Conservation (phyloP, 805 yeast genomes). For the Wickerhamiella galacta region DNA sequence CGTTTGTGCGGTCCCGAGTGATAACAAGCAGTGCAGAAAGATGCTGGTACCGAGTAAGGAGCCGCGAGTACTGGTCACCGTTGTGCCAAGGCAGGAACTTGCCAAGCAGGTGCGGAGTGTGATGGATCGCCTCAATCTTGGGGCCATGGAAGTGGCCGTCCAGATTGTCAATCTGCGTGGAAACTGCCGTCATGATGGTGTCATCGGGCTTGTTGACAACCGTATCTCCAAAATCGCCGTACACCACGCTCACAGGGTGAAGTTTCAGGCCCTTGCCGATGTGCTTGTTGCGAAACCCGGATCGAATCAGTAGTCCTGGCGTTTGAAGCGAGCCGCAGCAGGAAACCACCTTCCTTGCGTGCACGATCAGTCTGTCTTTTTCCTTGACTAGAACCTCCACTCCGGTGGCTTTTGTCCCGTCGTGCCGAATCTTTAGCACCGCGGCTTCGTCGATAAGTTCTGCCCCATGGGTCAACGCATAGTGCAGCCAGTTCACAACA, state of each 20-base stretch:
- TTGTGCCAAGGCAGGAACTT: conserved; percentile 29
- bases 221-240: conserved; percentile 27
- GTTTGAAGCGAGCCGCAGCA: conserved; percentile 35
- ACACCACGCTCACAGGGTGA: conserved; percentile 30
- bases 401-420: conserved; percentile 30
- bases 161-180: conserved; percentile 30
- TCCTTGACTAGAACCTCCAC: conserved; percentile 25
- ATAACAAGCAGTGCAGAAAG: conserved; percentile 28
- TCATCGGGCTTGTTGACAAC: conserved; percentile 26
- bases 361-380: conserved; percentile 16
- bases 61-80: conserved; percentile 22
- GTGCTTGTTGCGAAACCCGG: conserved; percentile 33
- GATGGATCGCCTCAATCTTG: conserved; percentile 33
- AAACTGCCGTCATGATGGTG: conserved; percentile 34
- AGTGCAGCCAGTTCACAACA: conserved; percentile 32
- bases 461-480: conserved; percentile 31
- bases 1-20: conserved; percentile 31
- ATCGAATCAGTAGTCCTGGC: conserved; percentile 30
- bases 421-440: conserved; percentile 26
- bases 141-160: conserved; percentile 40
- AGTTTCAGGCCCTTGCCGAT: conserved; percentile 36
- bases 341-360: conserved; percentile 30
- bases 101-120: conserved; percentile 28
- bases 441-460: conserved; percentile 30
- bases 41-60: conserved; percentile 25